Base-by-base conservation (phyloP, 257 asterid species). In the Linderniella brevidens region DNA sequence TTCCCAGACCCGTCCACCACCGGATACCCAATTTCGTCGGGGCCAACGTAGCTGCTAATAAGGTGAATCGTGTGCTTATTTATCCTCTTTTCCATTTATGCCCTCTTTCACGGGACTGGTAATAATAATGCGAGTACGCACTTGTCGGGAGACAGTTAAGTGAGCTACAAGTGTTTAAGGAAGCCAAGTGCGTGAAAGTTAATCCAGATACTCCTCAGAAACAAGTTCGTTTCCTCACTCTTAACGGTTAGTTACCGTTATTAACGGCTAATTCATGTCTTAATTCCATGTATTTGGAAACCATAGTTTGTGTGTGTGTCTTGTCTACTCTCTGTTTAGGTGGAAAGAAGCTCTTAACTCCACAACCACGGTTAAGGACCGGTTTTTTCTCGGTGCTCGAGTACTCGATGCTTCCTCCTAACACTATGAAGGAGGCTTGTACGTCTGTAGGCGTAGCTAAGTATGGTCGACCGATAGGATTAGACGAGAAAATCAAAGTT, bases 171-270 rank as follows among this genome's bases (percentile, higher is more conserved):
- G 92, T 57, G 68, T 86, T 82, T 58, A 76, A 71, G 61, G 63
- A 50, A 68, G 88, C 95, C 8, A 60, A 69, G 8, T 86, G 93
- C 64, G 95, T 86, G 69, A 86, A 86, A 58, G 93, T 86, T 43
- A 86, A 86, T 68, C 97, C 97, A 47, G 97, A 86, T 55, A 82
- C 93, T 5, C 95, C 97, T 3, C 95, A 86, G 56, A 86, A 79
- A 61, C 95, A 82, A 79, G 82, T 79, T 64, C 71, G 97, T 67
- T 75, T 86, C 66, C 93, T 82, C 70, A 77, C 92, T 13, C 92
- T 86, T 52, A 53, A 71, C 46, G 93, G 95, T 84, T 36, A 45
- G 85, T 67, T 44, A 12, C 39, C 15, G 6, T 41, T n/a, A 37
- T 37, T 8, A 37, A 37, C 11, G 11, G 8, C 40, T n/a, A n/a